These are phyloP conservation scores for Rhodotorula sp. DNA, from an alignment of 1,284 basidiomycete genomes.

Conservation along the genomic window DNA sequence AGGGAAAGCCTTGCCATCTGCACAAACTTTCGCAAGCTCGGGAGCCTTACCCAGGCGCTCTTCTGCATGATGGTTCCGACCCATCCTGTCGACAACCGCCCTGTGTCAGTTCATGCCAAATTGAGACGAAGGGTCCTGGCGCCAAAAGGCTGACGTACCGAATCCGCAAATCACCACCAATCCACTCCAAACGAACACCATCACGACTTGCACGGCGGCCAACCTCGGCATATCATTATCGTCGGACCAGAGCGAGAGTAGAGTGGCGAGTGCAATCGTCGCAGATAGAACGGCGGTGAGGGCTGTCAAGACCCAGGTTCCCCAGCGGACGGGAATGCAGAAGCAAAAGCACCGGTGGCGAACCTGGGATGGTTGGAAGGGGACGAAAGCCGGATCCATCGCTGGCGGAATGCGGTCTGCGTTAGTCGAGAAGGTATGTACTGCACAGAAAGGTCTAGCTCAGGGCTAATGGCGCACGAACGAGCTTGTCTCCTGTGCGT, in stretches of 20 bases:
- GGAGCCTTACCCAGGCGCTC: constrained; percentile 12
- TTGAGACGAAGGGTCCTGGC: background rate
- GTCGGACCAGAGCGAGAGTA: constrained; percentile 1
- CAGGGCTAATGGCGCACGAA: too few species aligned
- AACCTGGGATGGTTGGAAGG: background rate
- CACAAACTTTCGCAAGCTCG: background rate
- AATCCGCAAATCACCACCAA: constrained; percentile 3
- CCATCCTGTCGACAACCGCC: background rate
- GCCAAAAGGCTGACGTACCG: background rate
- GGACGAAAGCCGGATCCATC: background rate
- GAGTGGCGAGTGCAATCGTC: background rate
- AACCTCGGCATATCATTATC: background rate
- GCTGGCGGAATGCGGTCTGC: background rate
- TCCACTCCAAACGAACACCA: constrained; percentile 10
- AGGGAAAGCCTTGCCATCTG: background rate
- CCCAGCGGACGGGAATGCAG: constrained; percentile 14
- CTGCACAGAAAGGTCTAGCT: too few species aligned
- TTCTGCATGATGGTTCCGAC: constrained; percentile 6
- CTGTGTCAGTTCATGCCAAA: too few species aligned
- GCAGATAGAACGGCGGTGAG: background rate
- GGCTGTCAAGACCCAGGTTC: constrained; percentile 1
- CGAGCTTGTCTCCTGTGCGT: too few species aligned
- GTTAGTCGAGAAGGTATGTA: too few species aligned
- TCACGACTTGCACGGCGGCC: background rate
- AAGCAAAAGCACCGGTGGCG: constrained; percentile 5